These are phyloP conservation scores for Citropsis articulata DNA, from an alignment of 345 rosid genomes.

Conservation along the genomic window DNA sequence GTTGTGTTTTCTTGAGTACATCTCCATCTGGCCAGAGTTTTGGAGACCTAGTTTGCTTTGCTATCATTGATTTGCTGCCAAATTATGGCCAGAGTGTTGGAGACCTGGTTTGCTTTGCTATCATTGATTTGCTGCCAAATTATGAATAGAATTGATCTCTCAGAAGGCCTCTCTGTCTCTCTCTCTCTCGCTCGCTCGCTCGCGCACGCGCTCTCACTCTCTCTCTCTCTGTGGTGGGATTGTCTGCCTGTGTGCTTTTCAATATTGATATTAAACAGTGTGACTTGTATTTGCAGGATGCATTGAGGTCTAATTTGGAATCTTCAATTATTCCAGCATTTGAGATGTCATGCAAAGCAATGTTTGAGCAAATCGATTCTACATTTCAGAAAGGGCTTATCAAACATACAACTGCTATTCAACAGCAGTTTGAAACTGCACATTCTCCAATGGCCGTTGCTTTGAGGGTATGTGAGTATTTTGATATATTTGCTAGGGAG, in stretches of 20 bases:
- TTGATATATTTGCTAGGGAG: not conserved
- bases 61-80: not conserved
- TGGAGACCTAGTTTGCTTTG: not conserved
- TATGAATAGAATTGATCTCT: conserved; percentile 1
- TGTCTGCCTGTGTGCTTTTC: not conserved
- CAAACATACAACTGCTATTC: conserved; percentile 55
- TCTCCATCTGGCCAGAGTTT: not conserved
- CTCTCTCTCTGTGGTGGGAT: not conserved
- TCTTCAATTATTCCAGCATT: conserved; percentile 68
- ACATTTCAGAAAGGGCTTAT: conserved; percentile 58
- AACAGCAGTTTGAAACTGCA: conserved; percentile 64
- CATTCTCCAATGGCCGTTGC: conserved; percentile 61
- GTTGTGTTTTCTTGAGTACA: not conserved
- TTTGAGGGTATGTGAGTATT: conserved; percentile 45
- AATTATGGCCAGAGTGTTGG: no score
- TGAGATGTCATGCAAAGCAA: conserved; percentile 72
- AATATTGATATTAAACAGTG: conserved; percentile 2
- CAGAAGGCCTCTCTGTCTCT: no score
- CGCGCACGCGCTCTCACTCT: no score
- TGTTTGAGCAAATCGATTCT: conserved; percentile 71
- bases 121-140: not conserved
- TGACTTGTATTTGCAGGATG: conserved; percentile 43
- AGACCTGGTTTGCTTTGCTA: not conserved
- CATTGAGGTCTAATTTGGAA: conserved; percentile 60
- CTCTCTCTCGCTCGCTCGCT: no score